These are phyloP conservation scores for Volvariella volvacea DNA, from an alignment of 1,284 basidiomycete genomes.

Conservation along the genomic window DNA sequence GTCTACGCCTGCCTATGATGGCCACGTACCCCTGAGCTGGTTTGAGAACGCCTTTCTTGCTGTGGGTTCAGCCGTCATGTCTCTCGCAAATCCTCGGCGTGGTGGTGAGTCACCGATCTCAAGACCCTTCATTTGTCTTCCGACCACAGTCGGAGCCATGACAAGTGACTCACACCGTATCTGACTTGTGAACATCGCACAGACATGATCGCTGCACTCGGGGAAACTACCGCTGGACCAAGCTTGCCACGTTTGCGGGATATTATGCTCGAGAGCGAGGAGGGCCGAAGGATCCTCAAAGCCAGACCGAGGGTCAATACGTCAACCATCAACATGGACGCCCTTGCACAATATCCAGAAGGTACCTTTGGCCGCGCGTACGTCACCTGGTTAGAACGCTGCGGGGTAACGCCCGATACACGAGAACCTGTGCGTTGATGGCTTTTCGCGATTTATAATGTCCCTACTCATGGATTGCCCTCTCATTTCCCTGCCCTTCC, in stretches of 20 bases:
- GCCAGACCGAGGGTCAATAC: slow-evolving; percentile 82
- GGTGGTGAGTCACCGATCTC: slow-evolving; percentile 59
- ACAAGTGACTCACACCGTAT: too few relatives aligned
- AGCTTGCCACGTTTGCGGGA: slow-evolving; percentile 79
- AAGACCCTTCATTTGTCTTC: slow-evolving; percentile 1
- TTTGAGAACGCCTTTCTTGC: slow-evolving; percentile 85
- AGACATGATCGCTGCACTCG: slow-evolving; percentile 93
- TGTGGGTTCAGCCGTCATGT: slow-evolving; percentile 80
- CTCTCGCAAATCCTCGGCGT: slow-evolving; percentile 77
- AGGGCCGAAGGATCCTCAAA: slow-evolving; percentile 79
- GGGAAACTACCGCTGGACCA: slow-evolving; percentile 83
- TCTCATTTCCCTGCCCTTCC: slow-evolving; percentile 3
- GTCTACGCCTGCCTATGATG: slow-evolving; percentile 53
- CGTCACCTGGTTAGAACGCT: slow-evolving; percentile 85
- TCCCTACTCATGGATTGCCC: background rate
- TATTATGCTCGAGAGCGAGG: slow-evolving; percentile 71
- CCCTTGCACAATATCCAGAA: slow-evolving; percentile 61
- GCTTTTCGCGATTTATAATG: background rate
- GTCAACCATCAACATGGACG: slow-evolving; percentile 68
- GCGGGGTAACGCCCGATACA: slow-evolving; percentile 93
- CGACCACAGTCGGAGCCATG: too few relatives aligned
- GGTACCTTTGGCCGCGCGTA: slow-evolving; percentile 88
- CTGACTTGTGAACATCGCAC: slow-evolving; percentile 3
- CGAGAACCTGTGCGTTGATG: slow-evolving; percentile 69
- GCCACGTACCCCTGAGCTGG: slow-evolving; percentile 76